These are phyloP conservation scores for Yarrowia sp. DNA, from an alignment of 805 yeast species.

Conservation along the genomic window DNA sequence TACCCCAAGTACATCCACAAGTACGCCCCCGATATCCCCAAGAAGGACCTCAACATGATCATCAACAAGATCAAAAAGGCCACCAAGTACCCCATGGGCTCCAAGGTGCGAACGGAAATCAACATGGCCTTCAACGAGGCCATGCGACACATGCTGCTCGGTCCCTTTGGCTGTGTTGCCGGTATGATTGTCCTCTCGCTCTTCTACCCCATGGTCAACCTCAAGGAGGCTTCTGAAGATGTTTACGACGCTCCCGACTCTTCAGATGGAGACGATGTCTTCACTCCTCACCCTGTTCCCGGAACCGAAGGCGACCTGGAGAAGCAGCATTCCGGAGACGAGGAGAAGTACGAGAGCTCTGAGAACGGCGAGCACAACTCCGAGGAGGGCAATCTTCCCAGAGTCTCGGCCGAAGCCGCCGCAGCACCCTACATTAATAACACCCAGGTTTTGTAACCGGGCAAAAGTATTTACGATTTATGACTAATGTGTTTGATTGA, in stretches of 20 bases:
- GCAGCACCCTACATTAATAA: slow-evolving; percentile 3
- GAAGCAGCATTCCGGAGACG: slow-evolving; percentile 3
- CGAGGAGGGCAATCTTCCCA: not conserved
- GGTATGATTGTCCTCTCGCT: slow-evolving; percentile 27
- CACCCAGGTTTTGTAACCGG: slow-evolving; percentile 17
- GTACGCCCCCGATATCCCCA: slow-evolving; percentile 31
- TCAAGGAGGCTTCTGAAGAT: slow-evolving; percentile 25
- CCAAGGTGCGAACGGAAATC: slow-evolving; percentile 31
- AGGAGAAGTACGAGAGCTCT: slow-evolving; percentile 8
- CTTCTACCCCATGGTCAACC: slow-evolving; percentile 35
- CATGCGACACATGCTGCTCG: slow-evolving; percentile 32
- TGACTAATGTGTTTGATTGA: slow-evolving; percentile 3
- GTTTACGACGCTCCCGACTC: slow-evolving; percentile 20
- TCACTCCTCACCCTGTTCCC: not conserved
- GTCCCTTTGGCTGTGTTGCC: slow-evolving; percentile 30
- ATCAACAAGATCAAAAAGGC: slow-evolving; percentile 37
- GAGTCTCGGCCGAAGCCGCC: slow-evolving; percentile 3
- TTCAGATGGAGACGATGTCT: slow-evolving; percentile 12
- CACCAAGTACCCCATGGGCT: slow-evolving; percentile 37
- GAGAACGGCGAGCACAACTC: not conserved
- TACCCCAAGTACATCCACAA: slow-evolving; percentile 34
- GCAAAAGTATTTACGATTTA: slow-evolving; percentile 7
- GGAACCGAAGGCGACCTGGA: slow-evolving; percentile 8
- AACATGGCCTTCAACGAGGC: slow-evolving; percentile 35
- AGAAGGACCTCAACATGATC: slow-evolving; percentile 28